These are phyloP conservation scores for Leucoagaricus sp. DNA, from an alignment of 1,284 basidiomycete species.

Conservation along the genomic window DNA sequence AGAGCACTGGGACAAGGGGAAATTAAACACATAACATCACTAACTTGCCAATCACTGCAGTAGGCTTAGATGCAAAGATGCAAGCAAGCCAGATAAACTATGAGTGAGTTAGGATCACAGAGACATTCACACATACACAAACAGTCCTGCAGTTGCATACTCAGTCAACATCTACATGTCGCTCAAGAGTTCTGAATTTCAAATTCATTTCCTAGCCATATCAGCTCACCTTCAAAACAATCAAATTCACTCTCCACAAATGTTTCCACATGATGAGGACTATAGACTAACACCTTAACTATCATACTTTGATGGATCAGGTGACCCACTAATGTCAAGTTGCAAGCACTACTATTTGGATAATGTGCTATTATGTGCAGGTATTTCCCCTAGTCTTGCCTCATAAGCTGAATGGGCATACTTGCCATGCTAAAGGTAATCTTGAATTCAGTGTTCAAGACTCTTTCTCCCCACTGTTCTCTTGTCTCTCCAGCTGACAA, in stretches of 20 bases:
- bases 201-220: too few relatives aligned
- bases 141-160: too few relatives aligned
- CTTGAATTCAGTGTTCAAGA: slow-evolving; percentile 40
- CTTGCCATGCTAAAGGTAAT: slow-evolving; percentile 42
- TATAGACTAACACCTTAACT: not conserved
- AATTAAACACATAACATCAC: not conserved
- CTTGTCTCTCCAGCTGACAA: slow-evolving; percentile 42
- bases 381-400: slow-evolving; percentile 18
- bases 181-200: too few relatives aligned
- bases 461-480: slow-evolving; percentile 43
- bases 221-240: not conserved
- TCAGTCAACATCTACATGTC: too few relatives aligned
- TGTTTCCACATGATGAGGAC: not conserved
- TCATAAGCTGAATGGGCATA: slow-evolving; percentile 42
- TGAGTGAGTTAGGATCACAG: too few relatives aligned
- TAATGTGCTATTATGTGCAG: not conserved
- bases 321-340: too few relatives aligned
- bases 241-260: not conserved
- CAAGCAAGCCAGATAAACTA: too few relatives aligned
- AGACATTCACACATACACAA: too few relatives aligned
- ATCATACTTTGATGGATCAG: too few relatives aligned
- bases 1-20: not conserved
- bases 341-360: too few relatives aligned
- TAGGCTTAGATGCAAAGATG: not conserved
- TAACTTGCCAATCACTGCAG: not conserved